phyloP scores from a whole-genome alignment of 345 rosid genomes.

The Durio zibethinus region DNA sequence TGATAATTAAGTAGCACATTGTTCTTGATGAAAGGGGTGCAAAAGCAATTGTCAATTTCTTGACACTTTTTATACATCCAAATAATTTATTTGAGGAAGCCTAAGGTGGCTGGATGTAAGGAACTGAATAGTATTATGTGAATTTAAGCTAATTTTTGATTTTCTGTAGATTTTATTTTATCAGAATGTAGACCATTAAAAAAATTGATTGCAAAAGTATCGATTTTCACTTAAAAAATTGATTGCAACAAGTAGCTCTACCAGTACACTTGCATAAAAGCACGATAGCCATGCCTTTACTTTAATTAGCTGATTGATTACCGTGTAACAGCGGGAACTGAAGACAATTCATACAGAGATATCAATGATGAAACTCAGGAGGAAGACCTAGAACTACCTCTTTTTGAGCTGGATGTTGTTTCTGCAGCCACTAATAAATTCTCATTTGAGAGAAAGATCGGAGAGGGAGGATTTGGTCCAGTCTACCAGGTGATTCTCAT shows the following conservation, averaged over 20 bases:
- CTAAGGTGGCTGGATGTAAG: background rate
- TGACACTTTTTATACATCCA: background rate
- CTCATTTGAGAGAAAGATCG: constrained; percentile 30
- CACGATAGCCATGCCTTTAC: background rate
- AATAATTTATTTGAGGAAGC: background rate
- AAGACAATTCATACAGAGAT: background rate
- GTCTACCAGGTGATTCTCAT: constrained; percentile 28
- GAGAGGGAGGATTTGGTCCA: constrained; percentile 38
- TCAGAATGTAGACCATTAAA: background rate
- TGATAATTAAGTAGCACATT: background rate
- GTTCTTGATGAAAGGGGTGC: background rate
- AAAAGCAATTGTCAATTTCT: background rate
- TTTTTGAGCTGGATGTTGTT: constrained; percentile 2
- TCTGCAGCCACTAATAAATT: constrained; percentile 5
- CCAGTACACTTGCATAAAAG: background rate
- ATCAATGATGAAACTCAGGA: background rate
- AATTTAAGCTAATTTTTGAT: background rate
- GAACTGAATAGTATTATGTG: background rate
- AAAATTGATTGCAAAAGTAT: too few relatives aligned
- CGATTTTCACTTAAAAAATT: background rate
- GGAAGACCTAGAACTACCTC: constrained; percentile 5
- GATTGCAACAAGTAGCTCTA: background rate
- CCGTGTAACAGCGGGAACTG: background rate
- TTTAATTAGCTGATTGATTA: background rate
- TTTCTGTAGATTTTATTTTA: background rate